Conservation (phyloP, 225 moss, liverwort and hornwort genomes). For the Climacium dendroides region DNA sequence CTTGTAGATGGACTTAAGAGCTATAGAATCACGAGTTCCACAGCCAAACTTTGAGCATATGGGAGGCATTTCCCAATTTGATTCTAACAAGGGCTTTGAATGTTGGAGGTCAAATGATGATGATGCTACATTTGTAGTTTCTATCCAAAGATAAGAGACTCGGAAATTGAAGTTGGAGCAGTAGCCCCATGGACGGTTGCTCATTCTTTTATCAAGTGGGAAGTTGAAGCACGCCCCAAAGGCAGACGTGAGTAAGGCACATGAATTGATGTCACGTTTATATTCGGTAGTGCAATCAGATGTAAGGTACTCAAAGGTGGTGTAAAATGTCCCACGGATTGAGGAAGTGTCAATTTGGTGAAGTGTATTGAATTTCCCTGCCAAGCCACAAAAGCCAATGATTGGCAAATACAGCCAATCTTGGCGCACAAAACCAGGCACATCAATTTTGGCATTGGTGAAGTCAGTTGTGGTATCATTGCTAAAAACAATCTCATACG, state of each 20-base stretch:
- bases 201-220: neutral
- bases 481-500: neutral
- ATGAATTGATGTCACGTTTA: constrained; percentile 2
- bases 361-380: neutral
- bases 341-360: neutral
- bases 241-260: neutral
- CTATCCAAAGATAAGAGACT: constrained; percentile 14
- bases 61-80: neutral
- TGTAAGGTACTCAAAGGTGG: constrained; percentile 36
- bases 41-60: neutral
- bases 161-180: constrained; percentile 27
- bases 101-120: neutral
- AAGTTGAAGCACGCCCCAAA: constrained; percentile 6
- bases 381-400: neutral
- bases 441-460: constrained; percentile 8
- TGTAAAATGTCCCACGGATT: neutral
- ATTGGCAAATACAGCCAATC: neutral
- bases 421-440: neutral
- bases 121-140: neutral
- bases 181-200: constrained; percentile 8
- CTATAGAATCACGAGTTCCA: neutral
- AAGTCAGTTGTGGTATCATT: neutral
- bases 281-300: constrained; percentile 11
- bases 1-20: neutral
- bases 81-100: neutral